phyloP scores from a whole-genome alignment of 1,139 yeast species.

The Neolecta irregularis region DNA sequence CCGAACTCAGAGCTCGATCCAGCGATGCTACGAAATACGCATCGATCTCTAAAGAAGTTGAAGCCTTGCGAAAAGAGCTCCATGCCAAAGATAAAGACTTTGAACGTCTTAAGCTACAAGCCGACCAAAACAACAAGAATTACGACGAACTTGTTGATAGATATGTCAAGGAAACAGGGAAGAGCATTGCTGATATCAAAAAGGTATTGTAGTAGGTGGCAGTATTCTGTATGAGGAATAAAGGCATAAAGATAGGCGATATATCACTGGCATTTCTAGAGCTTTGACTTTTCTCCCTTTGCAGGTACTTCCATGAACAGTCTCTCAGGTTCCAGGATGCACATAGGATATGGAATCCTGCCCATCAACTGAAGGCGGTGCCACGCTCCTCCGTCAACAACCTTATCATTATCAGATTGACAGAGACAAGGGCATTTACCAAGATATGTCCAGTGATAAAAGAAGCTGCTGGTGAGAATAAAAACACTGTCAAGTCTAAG shows the following conservation, averaged over 20 bases:
- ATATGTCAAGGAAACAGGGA: conserved; percentile 1
- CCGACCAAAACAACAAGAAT: no score
- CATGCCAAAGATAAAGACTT: conserved; percentile 1
- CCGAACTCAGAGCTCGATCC: not conserved
- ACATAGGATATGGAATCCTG: no score
- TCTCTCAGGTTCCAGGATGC: no score
- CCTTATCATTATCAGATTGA: no score
- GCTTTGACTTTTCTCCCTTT: no score
- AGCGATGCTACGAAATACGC: not conserved
- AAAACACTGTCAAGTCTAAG: conserved; percentile 28
- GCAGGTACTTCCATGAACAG: no score
- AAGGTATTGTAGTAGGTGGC: no score
- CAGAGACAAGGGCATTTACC: no score
- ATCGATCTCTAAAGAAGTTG: not conserved
- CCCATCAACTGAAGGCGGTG: conserved; percentile 14
- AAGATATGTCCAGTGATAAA: conserved; percentile 64
- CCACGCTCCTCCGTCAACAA: conserved; percentile 53
- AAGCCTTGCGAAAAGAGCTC: not conserved
- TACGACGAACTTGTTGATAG: conserved; percentile 1
- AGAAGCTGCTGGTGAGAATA: conserved; percentile 67
- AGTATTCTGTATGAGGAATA: no score
- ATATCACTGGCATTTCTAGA: no score
- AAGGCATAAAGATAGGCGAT: no score
- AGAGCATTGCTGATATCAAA: not conserved
- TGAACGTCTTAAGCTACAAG: no score